Base-by-base conservation (phyloP, 495 filamentous ascomycete genomes). In the Lasiosphaeria ovina region DNA sequence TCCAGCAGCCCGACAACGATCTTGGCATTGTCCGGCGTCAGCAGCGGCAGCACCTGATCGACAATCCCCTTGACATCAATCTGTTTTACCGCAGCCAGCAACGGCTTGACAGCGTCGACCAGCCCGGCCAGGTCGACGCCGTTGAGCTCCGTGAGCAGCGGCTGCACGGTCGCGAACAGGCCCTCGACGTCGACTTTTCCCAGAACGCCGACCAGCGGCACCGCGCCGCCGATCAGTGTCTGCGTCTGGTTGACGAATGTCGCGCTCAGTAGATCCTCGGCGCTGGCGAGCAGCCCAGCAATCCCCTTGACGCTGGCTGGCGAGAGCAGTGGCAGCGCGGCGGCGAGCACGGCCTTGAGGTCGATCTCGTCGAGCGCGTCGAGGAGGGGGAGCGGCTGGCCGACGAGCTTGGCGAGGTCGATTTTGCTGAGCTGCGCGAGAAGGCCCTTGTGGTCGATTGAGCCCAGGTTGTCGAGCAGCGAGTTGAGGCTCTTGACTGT, bases 171-270 rank as follows among this genome's bases (percentile, higher is more conserved):
- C 3, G 59, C 57, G 11, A 77, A 65, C 14, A 79, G 57, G 2
- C 66, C 64, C 11, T 61, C 54, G 1, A 74, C 7, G 59, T 76
- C 74, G 58, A 77, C 74, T 17, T 78, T 75, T 12, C 58, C 71
- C 38, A 68, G 74, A 24, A 59, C 62, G 16, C 60, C 69, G 65
- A 66, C 68, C 63, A 70, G 72, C 56, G 69, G 76, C 24, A 65
- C 72, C 8, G 65, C 56, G n/a, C 65, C 67, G 5, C 49, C 65
- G 17, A 75, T 65, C 47, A 77, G 61, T 12, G 69, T 66, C 36
- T 76, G 70, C 7, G 79, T 79, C 65, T 81, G 74, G 55, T 79
- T 75, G 53, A 81, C 69, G 32, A 79, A 79, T 45, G 69, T 72
- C 2, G 66, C 67, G 33, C 76, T 76, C 16, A 82, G 62, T 5